These are phyloP conservation scores for Abelmoschus esculentus DNA, from an alignment of 345 rosid genomes.

Conservation along the genomic window DNA sequence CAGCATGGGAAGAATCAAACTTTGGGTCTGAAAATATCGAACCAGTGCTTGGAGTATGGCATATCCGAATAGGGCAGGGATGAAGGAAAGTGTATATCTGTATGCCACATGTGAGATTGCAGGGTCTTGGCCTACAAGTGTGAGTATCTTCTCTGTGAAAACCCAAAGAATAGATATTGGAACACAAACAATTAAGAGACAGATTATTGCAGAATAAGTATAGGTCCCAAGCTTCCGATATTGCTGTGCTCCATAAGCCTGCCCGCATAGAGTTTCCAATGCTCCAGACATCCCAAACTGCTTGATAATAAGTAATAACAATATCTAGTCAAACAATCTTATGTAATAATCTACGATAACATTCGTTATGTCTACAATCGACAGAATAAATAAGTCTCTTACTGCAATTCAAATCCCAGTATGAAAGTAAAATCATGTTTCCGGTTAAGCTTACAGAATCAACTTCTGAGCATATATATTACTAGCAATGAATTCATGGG, in stretches of 20 bases:
- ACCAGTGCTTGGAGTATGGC: slow-evolving; percentile 35
- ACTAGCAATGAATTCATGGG: neutral
- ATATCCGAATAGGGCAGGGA: slow-evolving; percentile 37
- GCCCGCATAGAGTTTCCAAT: slow-evolving; percentile 22
- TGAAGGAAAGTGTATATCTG: slow-evolving; percentile 31
- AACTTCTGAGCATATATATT: no score
- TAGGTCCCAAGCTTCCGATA: slow-evolving; percentile 17
- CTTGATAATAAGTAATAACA: neutral
- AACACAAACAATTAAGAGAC: slow-evolving; percentile 9
- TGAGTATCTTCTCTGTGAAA: slow-evolving; percentile 17
- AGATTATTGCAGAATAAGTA: slow-evolving; percentile 11
- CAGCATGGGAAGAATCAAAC: slow-evolving; percentile 36
- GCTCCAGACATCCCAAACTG: slow-evolving; percentile 22
- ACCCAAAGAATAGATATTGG: slow-evolving; percentile 12
- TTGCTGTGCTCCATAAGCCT: slow-evolving; percentile 21
- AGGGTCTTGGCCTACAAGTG: slow-evolving; percentile 34
- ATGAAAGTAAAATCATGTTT: no score
- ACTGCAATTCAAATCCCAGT: no score
- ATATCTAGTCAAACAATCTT: neutral
- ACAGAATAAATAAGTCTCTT: no score
- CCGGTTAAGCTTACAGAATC: no score
- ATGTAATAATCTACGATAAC: neutral
- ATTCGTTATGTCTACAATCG: neutral
- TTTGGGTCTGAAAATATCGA: slow-evolving; percentile 45
- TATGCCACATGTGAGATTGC: slow-evolving; percentile 33